A percentile compares a stretch with the other conserved stretches of the same genome.
phyloP scores from a whole-genome alignment of 768 basidiomycete genomes.

The Infundibulicybe gibba region DNA sequence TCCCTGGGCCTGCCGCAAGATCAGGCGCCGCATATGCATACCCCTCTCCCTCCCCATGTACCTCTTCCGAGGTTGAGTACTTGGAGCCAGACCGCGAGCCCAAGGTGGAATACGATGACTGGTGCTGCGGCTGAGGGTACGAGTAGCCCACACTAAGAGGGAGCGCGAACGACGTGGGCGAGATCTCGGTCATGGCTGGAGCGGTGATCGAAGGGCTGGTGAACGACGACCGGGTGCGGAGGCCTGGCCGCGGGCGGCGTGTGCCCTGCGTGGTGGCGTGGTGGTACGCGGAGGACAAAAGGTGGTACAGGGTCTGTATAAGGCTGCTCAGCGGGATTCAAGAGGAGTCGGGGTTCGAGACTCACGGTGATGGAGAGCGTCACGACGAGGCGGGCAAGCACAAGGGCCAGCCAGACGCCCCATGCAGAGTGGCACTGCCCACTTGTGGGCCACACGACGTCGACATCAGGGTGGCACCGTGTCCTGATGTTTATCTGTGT shows the following conservation, averaged over 20 bases:
- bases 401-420: slow-evolving; percentile 52
- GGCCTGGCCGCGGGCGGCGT: slow-evolving; percentile 7
- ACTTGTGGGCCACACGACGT: slow-evolving; percentile 55
- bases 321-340: slow-evolving; percentile 1
- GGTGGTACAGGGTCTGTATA: slow-evolving; percentile 22
- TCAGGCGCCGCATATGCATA: neutral
- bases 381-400: slow-evolving; percentile 48
- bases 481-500: slow-evolving; percentile 29
- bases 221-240: slow-evolving; percentile 11
- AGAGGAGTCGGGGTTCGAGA: slow-evolving; percentile 5
- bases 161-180: slow-evolving; percentile 1
- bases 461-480: slow-evolving; percentile 64
- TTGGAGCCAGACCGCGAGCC: slow-evolving; percentile 7
- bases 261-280: slow-evolving; percentile 16
- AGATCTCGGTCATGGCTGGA: slow-evolving; percentile 11
- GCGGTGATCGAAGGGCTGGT: slow-evolving; percentile 10
- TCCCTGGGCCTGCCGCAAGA: neutral
- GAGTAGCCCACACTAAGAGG: slow-evolving; percentile 2
- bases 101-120: slow-evolving; percentile 17
- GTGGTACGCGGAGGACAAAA: slow-evolving; percentile 19
- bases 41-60: neutral
- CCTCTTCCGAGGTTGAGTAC: slow-evolving; percentile 14
- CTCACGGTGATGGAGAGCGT: slow-evolving; percentile 54
- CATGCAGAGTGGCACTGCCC: slow-evolving; percentile 33
- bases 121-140: slow-evolving; percentile 8